Conservation (phyloP, 2,329 filamentous ascomycete genomes). For the Zalaria obscura region DNA sequence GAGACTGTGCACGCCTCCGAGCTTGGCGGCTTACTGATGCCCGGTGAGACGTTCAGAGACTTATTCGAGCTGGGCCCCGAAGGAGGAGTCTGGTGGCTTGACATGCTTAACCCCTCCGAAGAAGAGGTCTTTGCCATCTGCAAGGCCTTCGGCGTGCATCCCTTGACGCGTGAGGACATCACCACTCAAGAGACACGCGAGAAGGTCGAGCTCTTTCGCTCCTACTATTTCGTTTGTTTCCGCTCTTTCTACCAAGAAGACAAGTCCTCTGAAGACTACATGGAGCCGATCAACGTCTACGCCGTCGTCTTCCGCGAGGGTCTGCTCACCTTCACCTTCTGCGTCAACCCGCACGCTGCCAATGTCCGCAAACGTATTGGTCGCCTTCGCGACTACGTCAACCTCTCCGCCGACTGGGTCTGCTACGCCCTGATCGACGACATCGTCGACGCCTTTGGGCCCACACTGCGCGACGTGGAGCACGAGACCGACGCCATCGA, state of each 20-base stretch:
- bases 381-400: constrained; percentile 85
- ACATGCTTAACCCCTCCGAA: constrained; percentile 78
- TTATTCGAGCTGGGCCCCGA: constrained; percentile 61
- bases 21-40: constrained; percentile 74
- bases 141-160: constrained; percentile 90
- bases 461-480: constrained; percentile 77
- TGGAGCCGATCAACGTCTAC: constrained; percentile 92
- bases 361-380: constrained; percentile 87
- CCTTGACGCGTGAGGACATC: constrained; percentile 91
- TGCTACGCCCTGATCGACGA: constrained; percentile 98
- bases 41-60: constrained; percentile 77
- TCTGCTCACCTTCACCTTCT: constrained; percentile 87
- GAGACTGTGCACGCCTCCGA: constrained; percentile 85
- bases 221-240: constrained; percentile 98
- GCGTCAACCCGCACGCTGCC: constrained; percentile 70
- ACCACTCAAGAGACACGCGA: constrained; percentile 89
- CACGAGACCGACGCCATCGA: constrained; percentile 83
- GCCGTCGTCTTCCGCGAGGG: constrained; percentile 94
- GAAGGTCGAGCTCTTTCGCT: constrained; percentile 94
- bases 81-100: constrained; percentile 96
- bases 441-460: constrained; percentile 91
- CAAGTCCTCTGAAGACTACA: constrained; percentile 64
- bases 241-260: constrained; percentile 80
- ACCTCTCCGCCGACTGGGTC: constrained; percentile 93
- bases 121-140: constrained; percentile 80